Percentiles rank a stretch among this genome's conserved stretches.
phyloP scores from a whole-genome alignment of 768 basidiomycete genomes.

The Amanita pallidorosea region DNA sequence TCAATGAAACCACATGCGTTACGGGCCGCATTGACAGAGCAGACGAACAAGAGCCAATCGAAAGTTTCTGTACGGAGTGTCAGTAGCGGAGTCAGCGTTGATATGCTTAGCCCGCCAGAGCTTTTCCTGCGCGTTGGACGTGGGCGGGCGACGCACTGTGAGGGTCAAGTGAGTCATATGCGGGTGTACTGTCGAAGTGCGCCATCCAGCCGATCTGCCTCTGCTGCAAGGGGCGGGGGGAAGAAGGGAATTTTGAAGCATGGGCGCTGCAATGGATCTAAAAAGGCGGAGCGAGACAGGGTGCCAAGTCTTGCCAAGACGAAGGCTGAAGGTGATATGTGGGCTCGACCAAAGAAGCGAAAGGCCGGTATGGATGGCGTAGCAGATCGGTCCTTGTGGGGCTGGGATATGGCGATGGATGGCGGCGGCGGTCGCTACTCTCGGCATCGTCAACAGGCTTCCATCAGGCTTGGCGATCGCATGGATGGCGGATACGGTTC shows the following conservation, averaged over 20 bases:
- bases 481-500: conserved; percentile 1
- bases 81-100: background rate
- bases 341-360: conserved; percentile 21
- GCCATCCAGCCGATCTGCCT: conserved; percentile 51
- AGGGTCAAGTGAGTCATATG: conserved; percentile 35
- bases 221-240: conserved; percentile 19
- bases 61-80: background rate
- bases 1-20: background rate
- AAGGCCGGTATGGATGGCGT: conserved; percentile 5
- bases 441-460: conserved; percentile 3
- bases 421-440: background rate
- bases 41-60: conserved; percentile 18
- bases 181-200: conserved; percentile 62
- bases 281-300: conserved; percentile 22
- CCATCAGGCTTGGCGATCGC: conserved; percentile 4
- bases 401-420: background rate
- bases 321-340: conserved; percentile 46
- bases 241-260: conserved; percentile 16
- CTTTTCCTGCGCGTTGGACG: conserved; percentile 25
- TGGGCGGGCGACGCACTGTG: conserved; percentile 23
- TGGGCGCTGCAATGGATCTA: conserved; percentile 13
- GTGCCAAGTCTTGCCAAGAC: conserved; percentile 56
- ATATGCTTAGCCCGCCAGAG: conserved; percentile 21
- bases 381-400: conserved; percentile 1
- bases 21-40: conserved; percentile 18